Base-by-base conservation (phyloP, 257 asterid species). In the Perilla frutescens region DNA sequence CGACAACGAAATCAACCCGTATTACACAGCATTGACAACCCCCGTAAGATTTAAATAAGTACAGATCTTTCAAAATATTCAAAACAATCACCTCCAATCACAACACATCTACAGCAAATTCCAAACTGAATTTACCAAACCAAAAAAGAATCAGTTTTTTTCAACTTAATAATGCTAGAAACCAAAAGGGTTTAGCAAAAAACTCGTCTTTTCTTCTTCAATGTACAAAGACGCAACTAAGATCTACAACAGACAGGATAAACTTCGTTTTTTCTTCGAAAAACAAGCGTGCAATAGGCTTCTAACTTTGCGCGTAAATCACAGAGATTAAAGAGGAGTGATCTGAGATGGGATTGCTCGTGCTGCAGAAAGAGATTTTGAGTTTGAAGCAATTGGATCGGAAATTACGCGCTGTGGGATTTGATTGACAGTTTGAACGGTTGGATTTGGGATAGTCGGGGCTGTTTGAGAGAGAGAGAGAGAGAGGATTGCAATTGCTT, bases 341-440 rank as follows among this genome's bases (percentile, higher is more conserved):
- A 79, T 80, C 80, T 58, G 66, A 65, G 59, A 58, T 70, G 77
- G 36, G 65, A 69, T 68, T 66, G 62, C 55, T 67, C 12, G 10
- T 32, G 61, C 68, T 36, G 54, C 54, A 40, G 45, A 61, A 44
- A 31, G 53, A 5, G 15, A 53, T 68, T 62, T 12, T 9, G 29
- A 68, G 69, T 26, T 63, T 11, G 57, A 68, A 57, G 60, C 37
- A 62, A 8, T n/a, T 53, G 47, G 76, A 77, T 77, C 69, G 73
- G 56, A 63, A 58, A 48, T 58, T 63, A 49, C 26, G 66, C 65
- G 34, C 66, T 36, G 71, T 6, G 66, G 66, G 48, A 15, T 61
- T 60, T 29, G 72, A 73, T 68, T 6, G 83, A 57, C 83, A 57
- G 83, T 79, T 79, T 78, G 79, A 47, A 79, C 83, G 76, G 83